Percentiles rank a stretch among this genome's conserved stretches.
Evolutionary conservation across 805 yeast genomes (phyloP).

Genomic region (Limtongia smithiae): DNA sequence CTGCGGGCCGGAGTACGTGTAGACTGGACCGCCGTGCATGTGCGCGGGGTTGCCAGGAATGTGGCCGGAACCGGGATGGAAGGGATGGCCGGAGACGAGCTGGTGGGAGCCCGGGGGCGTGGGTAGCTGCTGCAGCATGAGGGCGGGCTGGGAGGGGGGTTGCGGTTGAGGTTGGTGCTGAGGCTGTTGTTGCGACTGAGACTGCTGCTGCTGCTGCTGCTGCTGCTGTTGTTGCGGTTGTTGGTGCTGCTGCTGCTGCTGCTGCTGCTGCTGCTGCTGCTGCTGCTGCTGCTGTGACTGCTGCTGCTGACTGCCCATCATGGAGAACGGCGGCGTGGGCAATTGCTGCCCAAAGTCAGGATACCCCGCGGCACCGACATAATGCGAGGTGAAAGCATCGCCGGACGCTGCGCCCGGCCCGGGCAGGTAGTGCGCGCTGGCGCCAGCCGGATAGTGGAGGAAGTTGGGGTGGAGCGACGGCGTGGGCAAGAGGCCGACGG

Average conservation of each 20-base stretch:
- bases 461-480: conserved; percentile 8
- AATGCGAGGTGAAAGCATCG: conserved; percentile 3
- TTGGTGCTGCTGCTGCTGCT: conserved; percentile 12
- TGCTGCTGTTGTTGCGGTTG: neutral
- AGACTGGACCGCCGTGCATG: no score
- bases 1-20: conserved; percentile 19
- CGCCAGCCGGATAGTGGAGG: neutral
- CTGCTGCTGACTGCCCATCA: conserved; percentile 2
- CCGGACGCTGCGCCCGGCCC: conserved; percentile 2
- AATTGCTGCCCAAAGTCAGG: conserved; percentile 17
- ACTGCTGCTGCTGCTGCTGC: conserved; percentile 19
- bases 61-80: conserved; percentile 13
- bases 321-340: conserved; percentile 15
- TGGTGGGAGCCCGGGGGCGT: conserved; percentile 17
- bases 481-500: conserved; percentile 9
- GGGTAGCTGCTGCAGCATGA: conserved; percentile 13
- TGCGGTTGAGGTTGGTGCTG: conserved; percentile 16
- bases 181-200: conserved; percentile 15
- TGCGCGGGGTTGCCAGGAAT: no score
- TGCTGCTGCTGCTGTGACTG: conserved; percentile 18
- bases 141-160: conserved; percentile 23
- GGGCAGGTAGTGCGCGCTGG: conserved; percentile 15
- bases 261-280: conserved; percentile 21
- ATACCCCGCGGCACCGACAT: conserved; percentile 5
- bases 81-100: conserved; percentile 1